These are phyloP conservation scores for Trichosanthes truncata DNA, from an alignment of 306 rosid species.

Conservation along the genomic window DNA sequence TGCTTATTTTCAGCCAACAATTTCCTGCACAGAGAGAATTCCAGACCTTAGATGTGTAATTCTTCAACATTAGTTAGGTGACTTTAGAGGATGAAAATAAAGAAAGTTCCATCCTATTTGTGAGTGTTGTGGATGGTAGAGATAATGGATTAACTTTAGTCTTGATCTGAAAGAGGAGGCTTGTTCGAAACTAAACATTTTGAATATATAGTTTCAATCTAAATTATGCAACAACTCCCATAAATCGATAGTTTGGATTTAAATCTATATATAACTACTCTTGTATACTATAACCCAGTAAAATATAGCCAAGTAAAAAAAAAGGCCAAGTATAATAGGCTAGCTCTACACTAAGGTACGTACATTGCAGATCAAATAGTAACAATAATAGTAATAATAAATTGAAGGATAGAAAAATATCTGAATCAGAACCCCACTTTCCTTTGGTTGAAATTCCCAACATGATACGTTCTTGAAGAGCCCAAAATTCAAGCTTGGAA, in stretches of 20 bases:
- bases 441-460: neutral
- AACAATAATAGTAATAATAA: neutral
- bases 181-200: neutral
- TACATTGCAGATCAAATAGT: neutral
- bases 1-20: conserved; percentile 79
- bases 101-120: neutral
- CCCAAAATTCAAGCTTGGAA: neutral
- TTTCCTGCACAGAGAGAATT: conserved; percentile 29
- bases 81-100: neutral
- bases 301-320: neutral
- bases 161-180: neutral
- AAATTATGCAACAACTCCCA: neutral
- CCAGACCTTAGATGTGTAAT: neutral
- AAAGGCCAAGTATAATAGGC: neutral
- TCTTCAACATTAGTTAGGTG: neutral
- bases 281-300: neutral
- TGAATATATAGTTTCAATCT: neutral
- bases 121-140: neutral
- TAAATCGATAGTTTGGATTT: neutral
- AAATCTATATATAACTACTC: neutral
- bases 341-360: neutral
- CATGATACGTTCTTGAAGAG: neutral
- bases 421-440: neutral
- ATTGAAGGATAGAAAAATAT: neutral
- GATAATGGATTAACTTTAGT: neutral